Conservation (phyloP, 257 asterid genomes). For the Datura wrightii region DNA sequence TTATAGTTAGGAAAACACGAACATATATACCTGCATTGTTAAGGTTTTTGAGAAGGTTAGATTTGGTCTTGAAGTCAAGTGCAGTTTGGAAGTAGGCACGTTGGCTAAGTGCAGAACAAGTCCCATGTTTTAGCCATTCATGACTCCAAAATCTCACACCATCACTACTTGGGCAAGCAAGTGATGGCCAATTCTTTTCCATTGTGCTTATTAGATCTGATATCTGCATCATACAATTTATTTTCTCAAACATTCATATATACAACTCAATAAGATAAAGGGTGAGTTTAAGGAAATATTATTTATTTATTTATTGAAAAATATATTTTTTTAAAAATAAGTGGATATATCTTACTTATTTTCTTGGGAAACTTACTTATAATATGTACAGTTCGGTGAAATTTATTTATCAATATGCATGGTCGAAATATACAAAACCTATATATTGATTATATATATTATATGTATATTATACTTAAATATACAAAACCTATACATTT, state of each 20-base stretch:
- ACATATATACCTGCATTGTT: conserved; percentile 54
- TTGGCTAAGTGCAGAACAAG: conserved; percentile 62
- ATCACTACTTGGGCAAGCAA: conserved; percentile 72
- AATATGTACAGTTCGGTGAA: neutral
- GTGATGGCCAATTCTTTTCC: conserved; percentile 81
- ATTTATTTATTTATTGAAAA: no score
- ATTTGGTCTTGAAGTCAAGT: conserved; percentile 56
- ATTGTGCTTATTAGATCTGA: conserved; percentile 58
- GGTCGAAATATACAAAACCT: no score
- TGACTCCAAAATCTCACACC: conserved; percentile 74
- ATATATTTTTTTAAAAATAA: no score
- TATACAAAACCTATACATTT: no score
- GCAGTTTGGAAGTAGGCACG: conserved; percentile 63
- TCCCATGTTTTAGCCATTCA: conserved; percentile 90
- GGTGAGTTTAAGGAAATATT: no score
- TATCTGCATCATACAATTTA: conserved; percentile 42
- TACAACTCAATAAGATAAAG: no score
- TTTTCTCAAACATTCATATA: neutral
- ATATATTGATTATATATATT: no score
- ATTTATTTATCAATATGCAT: no score
- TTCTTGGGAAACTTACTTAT: neutral
- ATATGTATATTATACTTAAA: no score
- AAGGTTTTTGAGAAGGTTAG: conserved; percentile 67
- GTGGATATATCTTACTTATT: no score
- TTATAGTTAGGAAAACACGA: neutral